Conservation (phyloP, 2,329 filamentous ascomycete genomes). For the Arthrobotrys sphaeroides region DNA sequence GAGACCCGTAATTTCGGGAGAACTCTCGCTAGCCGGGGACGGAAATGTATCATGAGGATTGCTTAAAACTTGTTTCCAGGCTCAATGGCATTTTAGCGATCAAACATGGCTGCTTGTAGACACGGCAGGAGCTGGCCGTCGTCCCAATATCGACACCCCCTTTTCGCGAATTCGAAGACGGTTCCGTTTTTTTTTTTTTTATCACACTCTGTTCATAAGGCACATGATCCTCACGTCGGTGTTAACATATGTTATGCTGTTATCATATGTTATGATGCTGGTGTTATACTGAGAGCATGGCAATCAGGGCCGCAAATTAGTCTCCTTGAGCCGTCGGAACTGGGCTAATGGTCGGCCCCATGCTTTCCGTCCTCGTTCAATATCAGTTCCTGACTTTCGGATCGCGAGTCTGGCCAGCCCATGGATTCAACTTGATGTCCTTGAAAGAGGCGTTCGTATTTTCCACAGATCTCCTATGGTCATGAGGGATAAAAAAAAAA, state of each 20-base stretch:
- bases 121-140: slow-evolving; percentile 31
- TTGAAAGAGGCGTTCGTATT: neutral
- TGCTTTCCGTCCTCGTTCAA: slow-evolving; percentile 23
- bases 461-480: slow-evolving; percentile 17
- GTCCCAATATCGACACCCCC: neutral
- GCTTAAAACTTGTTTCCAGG: slow-evolving; percentile 20
- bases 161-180: too few relatives aligned
- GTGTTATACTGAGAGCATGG: neutral
- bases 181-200: neutral
- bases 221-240: slow-evolving; percentile 12
- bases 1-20: slow-evolving; percentile 49
- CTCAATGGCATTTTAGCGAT: neutral
- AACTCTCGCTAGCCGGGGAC: slow-evolving; percentile 41
- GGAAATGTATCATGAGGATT: neutral
- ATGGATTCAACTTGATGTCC: neutral
- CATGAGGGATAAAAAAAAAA: neutral
- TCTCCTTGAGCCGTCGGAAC: slow-evolving; percentile 27
- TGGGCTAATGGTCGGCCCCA: slow-evolving; percentile 14
- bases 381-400: slow-evolving; percentile 23
- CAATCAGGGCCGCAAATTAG: slow-evolving; percentile 1
- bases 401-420: slow-evolving; percentile 1
- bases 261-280: too few relatives aligned
- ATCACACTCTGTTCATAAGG: too few relatives aligned
- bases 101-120: slow-evolving; percentile 30
- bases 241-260: too few relatives aligned